Percentiles rank a stretch among this genome's conserved stretches.
These are phyloP conservation scores for Mycena vitilis DNA, from an alignment of 768 basidiomycete genomes.

Conservation along the genomic window DNA sequence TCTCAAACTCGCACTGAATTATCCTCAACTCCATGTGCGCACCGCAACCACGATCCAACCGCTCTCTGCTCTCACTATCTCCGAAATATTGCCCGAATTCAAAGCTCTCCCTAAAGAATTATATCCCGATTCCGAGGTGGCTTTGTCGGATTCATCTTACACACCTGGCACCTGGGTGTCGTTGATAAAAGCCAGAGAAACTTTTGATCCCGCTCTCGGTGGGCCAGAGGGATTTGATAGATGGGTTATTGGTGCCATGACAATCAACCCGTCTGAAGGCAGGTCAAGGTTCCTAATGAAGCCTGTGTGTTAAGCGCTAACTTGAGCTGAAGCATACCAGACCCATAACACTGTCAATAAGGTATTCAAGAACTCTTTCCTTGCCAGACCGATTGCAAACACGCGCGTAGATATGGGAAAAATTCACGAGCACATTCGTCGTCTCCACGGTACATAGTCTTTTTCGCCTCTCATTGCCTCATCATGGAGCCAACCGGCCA, in stretches of 20 bases:
- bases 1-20: slow-evolving; percentile 63
- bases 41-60: slow-evolving; percentile 42
- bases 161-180: slow-evolving; percentile 63
- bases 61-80: slow-evolving; percentile 56
- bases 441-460: slow-evolving; percentile 56
- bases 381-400: background rate
- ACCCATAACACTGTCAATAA: slow-evolving; percentile 79
- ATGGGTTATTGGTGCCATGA: slow-evolving; percentile 70
- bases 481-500: slow-evolving; percentile 4
- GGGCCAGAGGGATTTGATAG: slow-evolving; percentile 76
- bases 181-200: slow-evolving; percentile 62
- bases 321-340: slow-evolving; percentile 59
- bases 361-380: slow-evolving; percentile 46
- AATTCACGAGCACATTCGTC: slow-evolving; percentile 68
- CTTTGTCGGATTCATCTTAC: slow-evolving; percentile 59
- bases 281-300: background rate
- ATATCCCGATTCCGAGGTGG: slow-evolving; percentile 40
- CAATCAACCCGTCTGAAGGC: slow-evolving; percentile 72
- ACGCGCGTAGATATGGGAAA: slow-evolving; percentile 76
- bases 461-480: background rate
- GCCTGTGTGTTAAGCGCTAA: background rate
- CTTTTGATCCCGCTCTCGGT: slow-evolving; percentile 63
- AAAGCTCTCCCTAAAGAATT: slow-evolving; percentile 54
- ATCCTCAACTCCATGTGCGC: slow-evolving; percentile 73
- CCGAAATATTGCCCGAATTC: slow-evolving; percentile 63